Evolutionary conservation across 257 asterid genomes (phyloP).

Genomic region (Galeopsis tetrahit): DNA sequence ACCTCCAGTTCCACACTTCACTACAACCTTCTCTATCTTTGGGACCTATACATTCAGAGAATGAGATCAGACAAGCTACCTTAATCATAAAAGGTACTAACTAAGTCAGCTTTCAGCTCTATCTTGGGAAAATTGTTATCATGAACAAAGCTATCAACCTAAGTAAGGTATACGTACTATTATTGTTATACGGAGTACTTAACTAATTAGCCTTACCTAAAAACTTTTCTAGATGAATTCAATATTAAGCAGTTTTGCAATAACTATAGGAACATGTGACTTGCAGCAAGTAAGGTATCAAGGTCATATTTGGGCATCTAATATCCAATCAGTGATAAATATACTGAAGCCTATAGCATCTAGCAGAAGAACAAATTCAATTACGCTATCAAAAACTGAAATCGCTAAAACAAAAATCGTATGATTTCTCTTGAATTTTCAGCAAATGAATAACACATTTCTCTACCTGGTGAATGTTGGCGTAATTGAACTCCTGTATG

Average conservation of each 20-base stretch:
- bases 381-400: not conserved
- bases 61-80: slow-evolving; percentile 20
- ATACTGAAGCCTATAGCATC: not conserved
- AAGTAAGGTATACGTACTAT: not conserved
- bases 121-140: not conserved
- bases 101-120: slow-evolving; percentile 14
- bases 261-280: not conserved
- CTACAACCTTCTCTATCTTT: slow-evolving; percentile 80
- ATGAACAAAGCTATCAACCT: slow-evolving; percentile 2
- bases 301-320: not conserved
- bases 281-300: not conserved
- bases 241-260: not conserved
- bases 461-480: slow-evolving; percentile 80
- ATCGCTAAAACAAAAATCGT: not conserved
- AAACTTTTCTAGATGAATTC: not conserved
- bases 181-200: not conserved
- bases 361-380: not conserved
- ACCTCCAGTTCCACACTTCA: slow-evolving; percentile 98
- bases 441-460: not conserved
- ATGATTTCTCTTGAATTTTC: not conserved
- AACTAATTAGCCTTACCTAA: slow-evolving; percentile 1
- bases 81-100: not conserved
- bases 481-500: slow-evolving; percentile 81
- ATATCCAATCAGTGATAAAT: not conserved
- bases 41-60: slow-evolving; percentile 66